Evolutionary conservation across 169 alveolate genomes (phyloP).

Genomic region (Plasmodium yoelii): DNA sequence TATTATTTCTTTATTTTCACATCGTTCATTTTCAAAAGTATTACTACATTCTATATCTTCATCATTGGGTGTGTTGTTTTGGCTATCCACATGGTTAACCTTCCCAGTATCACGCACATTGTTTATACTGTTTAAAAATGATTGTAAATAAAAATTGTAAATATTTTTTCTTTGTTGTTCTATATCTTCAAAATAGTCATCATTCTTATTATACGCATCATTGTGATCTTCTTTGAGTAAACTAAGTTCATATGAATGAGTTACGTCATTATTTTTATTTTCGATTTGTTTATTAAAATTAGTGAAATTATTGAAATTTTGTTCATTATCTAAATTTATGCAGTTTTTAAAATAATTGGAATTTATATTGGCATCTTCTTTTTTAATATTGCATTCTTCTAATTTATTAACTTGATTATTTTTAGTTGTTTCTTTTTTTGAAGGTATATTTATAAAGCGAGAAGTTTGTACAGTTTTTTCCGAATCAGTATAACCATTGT

Average conservation of each 20-base stretch:
- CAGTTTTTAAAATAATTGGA: too few species aligned
- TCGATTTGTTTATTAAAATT: conserved; percentile 4
- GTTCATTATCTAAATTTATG: not conserved
- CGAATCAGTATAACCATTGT: too few species aligned
- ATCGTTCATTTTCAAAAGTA: not conserved
- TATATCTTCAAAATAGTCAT: conserved; percentile 12
- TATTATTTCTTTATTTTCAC: conserved; percentile 27
- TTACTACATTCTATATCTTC: too few species aligned
- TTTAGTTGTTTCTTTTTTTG: too few species aligned
- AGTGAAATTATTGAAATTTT: not conserved
- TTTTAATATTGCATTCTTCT: too few species aligned
- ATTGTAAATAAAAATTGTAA: conserved; percentile 58
- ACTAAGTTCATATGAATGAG: conserved; percentile 38
- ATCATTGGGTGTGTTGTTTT: not conserved
- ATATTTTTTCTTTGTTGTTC: not conserved
- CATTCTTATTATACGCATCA: conserved; percentile 23
- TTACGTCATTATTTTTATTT: not conserved
- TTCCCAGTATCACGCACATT: not conserved
- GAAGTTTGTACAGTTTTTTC: too few species aligned
- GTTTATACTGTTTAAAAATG: conserved; percentile 24
- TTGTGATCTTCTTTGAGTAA: not conserved
- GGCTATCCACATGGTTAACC: too few species aligned
- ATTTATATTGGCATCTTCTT: too few species aligned
- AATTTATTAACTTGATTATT: too few species aligned
- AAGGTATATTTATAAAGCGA: too few species aligned